A percentile compares a stretch with the other conserved stretches of the same genome.
Conservation (phyloP, 129 eudicot genomes). For the Oenanthe sinensis region DNA sequence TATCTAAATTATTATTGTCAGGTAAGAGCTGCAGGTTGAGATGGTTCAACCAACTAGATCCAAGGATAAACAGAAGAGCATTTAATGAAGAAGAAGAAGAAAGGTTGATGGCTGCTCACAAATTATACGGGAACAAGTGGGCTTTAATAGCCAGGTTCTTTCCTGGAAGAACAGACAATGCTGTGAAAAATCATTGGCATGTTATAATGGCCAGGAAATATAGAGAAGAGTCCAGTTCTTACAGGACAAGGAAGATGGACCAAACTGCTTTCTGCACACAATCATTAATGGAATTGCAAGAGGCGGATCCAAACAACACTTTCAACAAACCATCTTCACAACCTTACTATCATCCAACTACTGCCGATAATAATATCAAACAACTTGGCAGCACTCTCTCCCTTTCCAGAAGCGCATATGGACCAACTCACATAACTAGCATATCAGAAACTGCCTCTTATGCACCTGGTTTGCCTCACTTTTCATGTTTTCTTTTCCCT, state of each 20-base stretch:
- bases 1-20: neutral
- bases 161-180: constrained; percentile 96
- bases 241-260: constrained; percentile 57
- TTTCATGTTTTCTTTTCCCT: neutral
- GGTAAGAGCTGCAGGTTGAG: constrained; percentile 97
- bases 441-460: constrained; percentile 19
- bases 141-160: constrained; percentile 91
- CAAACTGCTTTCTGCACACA: constrained; percentile 14
- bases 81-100: constrained; percentile 95
- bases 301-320: neutral
- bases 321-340: neutral
- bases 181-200: constrained; percentile 99
- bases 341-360: neutral
- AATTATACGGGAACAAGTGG: constrained; percentile 92
- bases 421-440: neutral
- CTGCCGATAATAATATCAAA: neutral
- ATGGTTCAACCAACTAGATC: constrained; percentile 98
- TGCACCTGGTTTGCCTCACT: constrained; percentile 39
- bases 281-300: constrained; percentile 14
- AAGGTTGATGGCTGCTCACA: constrained; percentile 86
- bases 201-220: constrained; percentile 92
- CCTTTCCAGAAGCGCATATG: neutral
- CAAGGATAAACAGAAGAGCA: constrained; percentile 90
- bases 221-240: constrained; percentile 88
- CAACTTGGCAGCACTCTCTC: neutral